Percentiles rank a stretch among this genome's conserved stretches.
Evolutionary conservation across 2,329 filamentous ascomycete genomes (phyloP).

Genomic region (Westerdykella sp.): DNA sequence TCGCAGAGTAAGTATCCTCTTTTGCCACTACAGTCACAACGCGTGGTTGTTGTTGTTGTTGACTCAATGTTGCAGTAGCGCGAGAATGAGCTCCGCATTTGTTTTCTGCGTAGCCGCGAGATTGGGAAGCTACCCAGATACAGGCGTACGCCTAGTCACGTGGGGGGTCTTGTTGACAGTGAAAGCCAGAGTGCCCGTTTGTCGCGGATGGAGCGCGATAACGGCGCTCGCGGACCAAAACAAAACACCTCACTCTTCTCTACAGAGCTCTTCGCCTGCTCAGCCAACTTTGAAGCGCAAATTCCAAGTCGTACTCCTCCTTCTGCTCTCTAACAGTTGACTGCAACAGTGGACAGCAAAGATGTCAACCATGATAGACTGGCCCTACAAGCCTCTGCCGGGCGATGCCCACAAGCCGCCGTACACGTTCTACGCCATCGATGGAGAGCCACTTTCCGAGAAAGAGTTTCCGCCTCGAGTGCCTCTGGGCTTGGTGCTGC

Average conservation of each 20-base stretch:
- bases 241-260: not conserved
- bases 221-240: not conserved
- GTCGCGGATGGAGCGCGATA: not conserved
- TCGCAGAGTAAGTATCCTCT: too few species aligned
- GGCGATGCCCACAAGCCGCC: constrained; percentile 9
- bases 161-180: not conserved
- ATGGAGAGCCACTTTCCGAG: constrained; percentile 7
- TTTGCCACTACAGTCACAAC: too few species aligned
- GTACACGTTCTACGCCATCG: constrained; percentile 19
- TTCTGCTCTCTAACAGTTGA: too few species aligned
- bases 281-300: not conserved
- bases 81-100: too few species aligned
- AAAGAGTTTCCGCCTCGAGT: constrained; percentile 14
- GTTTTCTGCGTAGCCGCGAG: too few species aligned
- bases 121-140: not conserved
- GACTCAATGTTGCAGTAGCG: too few species aligned
- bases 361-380: constrained; percentile 23
- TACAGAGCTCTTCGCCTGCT: not conserved
- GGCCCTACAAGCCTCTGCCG: constrained; percentile 12
- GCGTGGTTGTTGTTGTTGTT: too few species aligned
- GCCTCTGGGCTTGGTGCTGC: constrained; percentile 13
- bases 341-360: not conserved
- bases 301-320: not conserved
- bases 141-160: not conserved
- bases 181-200: not conserved